Base-by-base conservation (phyloP, 2,329 filamentous ascomycete genomes). In the Beauveria varroae region DNA sequence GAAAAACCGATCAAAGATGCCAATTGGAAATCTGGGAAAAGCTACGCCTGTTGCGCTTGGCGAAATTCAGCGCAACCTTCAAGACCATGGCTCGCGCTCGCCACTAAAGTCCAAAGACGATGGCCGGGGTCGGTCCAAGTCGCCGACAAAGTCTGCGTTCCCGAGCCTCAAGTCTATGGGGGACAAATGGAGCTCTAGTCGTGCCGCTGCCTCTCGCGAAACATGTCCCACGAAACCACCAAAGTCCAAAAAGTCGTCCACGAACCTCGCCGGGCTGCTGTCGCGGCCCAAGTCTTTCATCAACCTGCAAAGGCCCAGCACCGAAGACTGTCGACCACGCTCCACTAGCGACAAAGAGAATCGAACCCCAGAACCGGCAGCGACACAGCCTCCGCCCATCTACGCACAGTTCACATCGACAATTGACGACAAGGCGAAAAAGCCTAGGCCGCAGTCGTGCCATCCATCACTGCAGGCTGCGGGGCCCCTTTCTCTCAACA, bases 231-330 rank as follows among this genome's bases (percentile, higher is more conserved):
- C 44, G 12, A 80, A 79, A 62, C 89, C 88, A 69, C 84, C 85
- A 28, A 88, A 88, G 70, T 96, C 93, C 78, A 84, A 84, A 43
- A 96, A 93, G 73, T 96, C 93, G 0, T 83, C 89, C 3, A 89
- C 89, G 37, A 96, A 92, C 71, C 80, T 98, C n/a, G 85, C 86
- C 0, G 86, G 82, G 5, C 82, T 97, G 60, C 82, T 96, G 57
- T 86, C 86, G 61, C 87, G 88, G 61, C 85, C 86, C 63, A 91
- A 88, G 71, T 91, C 90, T 10, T 81, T 86, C 58, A 90, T 87
- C 69, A 87, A 85, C 65, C 74, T 88, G 26, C 82, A 84, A 64
- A 81, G 79, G 62, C 69, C 78, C 52, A 77, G 81, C 59, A 75
- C 75, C 40, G 82, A 84, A 14, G 82, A 85, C 7, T 78, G 80